Evolutionary conservation across 2,329 filamentous ascomycete species (phyloP), one percentile per base, ranked within the genome.

Genomic region (Westerdykella sp.): DNA sequence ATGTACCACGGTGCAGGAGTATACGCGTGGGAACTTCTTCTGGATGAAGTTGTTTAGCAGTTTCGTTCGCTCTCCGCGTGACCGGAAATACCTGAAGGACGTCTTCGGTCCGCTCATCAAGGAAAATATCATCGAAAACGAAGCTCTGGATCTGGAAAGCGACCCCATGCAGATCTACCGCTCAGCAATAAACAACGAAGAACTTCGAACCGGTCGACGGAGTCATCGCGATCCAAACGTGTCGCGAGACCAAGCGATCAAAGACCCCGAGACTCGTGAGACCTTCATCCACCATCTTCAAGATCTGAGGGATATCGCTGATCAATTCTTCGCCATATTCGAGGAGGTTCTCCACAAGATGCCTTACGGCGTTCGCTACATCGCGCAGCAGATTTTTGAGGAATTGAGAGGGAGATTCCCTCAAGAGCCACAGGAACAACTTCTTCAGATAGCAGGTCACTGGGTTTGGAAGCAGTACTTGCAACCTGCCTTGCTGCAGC

Each of bases 121-220:
- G 49, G 87, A 95, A 62, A 91, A 93, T 60, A 89, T 98, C 57
- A 83, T 97, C 42, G 93, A 95, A 42, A 93, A 96, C 54, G 83
- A 89, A 11, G 84, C 84, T 5, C 74, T 98, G 28, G 91, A 98
- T 63, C 75, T 98, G 21, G 93, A 98, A 68, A 96, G 91, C 63
- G 93, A 98, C 60, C 93, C 93, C 0, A 84, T 97, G 74, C 91
- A 97, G 56, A 98, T 98, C 44, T 97, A 98, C 69, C 81, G 87
- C 34, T 93, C 89, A 5, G 84, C 88, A 12, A 94, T 98, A 70
- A 97, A 94, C 71, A 95, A 98, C 57, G 91, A 97, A 67, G 93
- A 98, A 69, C 80, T 98, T 18, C 83, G 88, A 14, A 98, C 93
- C 0, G 93, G 93, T 4, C 81, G 82, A 51, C 81, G 87, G 15